These are phyloP conservation scores for Sporormia fimetaria DNA, from an alignment of 495 filamentous ascomycete genomes.

Conservation along the genomic window DNA sequence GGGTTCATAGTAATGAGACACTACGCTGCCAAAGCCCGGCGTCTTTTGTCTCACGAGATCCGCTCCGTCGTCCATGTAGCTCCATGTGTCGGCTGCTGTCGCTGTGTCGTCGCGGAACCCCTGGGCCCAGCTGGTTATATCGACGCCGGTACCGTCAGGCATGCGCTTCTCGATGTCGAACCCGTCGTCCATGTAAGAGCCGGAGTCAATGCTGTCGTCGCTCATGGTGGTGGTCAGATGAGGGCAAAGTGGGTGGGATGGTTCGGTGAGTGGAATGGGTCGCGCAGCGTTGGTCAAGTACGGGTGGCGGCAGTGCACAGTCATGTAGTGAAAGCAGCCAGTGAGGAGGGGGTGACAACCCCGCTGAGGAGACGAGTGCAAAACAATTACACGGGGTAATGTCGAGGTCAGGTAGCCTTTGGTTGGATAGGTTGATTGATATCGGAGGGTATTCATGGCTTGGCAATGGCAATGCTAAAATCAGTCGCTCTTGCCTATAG, in stretches of 20 bases:
- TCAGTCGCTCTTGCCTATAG: background rate
- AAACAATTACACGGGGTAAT: background rate
- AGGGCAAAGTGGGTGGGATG: background rate
- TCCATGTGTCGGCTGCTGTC: background rate
- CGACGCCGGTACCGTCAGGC: background rate
- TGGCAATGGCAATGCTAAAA: no score
- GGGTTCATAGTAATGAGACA: background rate
- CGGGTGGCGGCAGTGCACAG: no score
- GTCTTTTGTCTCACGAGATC: background rate
- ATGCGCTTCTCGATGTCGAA: background rate
- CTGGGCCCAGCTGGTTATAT: slow-evolving; percentile 1
- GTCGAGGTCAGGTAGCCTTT: background rate
- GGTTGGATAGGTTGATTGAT: background rate
- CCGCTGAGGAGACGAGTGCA: no score
- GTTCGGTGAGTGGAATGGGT: background rate
- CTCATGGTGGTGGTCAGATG: background rate
- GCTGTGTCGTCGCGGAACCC: background rate
- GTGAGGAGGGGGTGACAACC: no score
- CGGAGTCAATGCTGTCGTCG: slow-evolving; percentile 2
- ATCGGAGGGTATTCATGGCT: background rate
- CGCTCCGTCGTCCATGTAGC: slow-evolving; percentile 1
- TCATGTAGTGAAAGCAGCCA: no score
- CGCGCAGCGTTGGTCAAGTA: no score
- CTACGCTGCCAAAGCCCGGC: slow-evolving; percentile 1
- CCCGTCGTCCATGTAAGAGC: background rate